Evolutionary conservation across 495 filamentous ascomycete species (phyloP).

Genomic region (Aspergillus incahuasiensis): DNA sequence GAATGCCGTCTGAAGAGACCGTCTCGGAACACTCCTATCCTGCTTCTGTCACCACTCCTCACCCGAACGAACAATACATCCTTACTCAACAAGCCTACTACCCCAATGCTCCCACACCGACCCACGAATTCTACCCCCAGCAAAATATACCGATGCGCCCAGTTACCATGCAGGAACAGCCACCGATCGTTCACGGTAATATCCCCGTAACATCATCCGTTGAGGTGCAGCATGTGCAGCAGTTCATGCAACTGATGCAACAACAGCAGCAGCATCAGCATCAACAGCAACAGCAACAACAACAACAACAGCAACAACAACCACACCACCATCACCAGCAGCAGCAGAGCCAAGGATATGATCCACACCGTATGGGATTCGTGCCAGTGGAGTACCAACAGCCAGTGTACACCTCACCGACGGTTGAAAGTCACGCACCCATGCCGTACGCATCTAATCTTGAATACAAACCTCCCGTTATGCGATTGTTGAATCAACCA

Average conservation of each 20-base stretch:
- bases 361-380: conserved; percentile 32
- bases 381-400: conserved; percentile 36
- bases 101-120: conserved; percentile 32
- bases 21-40: conserved; percentile 33
- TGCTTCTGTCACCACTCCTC: conserved; percentile 15
- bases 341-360: conserved; percentile 32
- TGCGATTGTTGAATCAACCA: conserved; percentile 36
- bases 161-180: conserved; percentile 29
- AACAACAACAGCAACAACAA: not conserved
- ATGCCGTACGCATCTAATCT: conserved; percentile 38
- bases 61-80: conserved; percentile 37
- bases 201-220: conserved; percentile 32
- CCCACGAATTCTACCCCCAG: conserved; percentile 36
- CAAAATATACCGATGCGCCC: conserved; percentile 31
- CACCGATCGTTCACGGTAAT: conserved; percentile 30
- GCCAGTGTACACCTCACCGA: conserved; percentile 25
- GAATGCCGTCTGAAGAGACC: conserved; percentile 40
- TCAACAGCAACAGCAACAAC: not conserved
- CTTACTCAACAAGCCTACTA: conserved; percentile 40
- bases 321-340: not conserved
- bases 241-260: conserved; percentile 35
- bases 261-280: conserved; percentile 1
- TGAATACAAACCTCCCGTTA: conserved; percentile 36
- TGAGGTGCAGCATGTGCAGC: conserved; percentile 31
- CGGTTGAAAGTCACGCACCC: conserved; percentile 32